Evolutionary conservation across 2,329 filamentous ascomycete genomes (phyloP).

Genomic region (Phialemoniopsis sp.): DNA sequence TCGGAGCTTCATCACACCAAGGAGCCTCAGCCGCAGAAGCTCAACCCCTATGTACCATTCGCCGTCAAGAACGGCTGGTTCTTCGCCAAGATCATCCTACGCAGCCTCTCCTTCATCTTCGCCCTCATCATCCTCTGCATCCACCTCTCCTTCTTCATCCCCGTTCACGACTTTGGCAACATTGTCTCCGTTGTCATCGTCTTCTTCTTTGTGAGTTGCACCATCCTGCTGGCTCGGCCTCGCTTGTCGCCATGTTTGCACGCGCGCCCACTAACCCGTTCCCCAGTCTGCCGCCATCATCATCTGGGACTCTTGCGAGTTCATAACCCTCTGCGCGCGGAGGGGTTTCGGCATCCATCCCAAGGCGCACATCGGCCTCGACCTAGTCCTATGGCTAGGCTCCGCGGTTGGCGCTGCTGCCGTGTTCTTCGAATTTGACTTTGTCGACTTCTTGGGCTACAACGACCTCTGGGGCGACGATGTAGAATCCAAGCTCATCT

Average conservation of each 20-base stretch:
- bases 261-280: not conserved
- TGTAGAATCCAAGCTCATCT: too few species aligned
- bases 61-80: constrained; percentile 10
- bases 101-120: constrained; percentile 1
- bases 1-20: too few species aligned
- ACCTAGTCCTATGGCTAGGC: constrained; percentile 14
- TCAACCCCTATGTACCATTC: too few species aligned
- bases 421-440: not conserved
- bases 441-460: not conserved
- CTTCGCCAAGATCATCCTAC: constrained; percentile 15
- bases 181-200: constrained; percentile 8
- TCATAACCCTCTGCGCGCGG: constrained; percentile 15
- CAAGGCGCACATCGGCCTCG: constrained; percentile 18
- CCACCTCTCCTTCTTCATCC: not conserved
- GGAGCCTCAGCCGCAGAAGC: too few species aligned
- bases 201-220: constrained; percentile 1
- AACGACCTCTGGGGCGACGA: not conserved
- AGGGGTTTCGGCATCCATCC: constrained; percentile 16
- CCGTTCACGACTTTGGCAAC: constrained; percentile 3
- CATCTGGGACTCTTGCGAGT: constrained; percentile 18
- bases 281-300: constrained; percentile 7
- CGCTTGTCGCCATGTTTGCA: not conserved
- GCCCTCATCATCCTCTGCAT: not conserved
- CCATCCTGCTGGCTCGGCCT: not conserved
- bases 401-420: constrained; percentile 1